These are phyloP conservation scores for Pythium graminicola DNA, from an alignment of 352 stramenopile genomes.

Conservation along the genomic window DNA sequence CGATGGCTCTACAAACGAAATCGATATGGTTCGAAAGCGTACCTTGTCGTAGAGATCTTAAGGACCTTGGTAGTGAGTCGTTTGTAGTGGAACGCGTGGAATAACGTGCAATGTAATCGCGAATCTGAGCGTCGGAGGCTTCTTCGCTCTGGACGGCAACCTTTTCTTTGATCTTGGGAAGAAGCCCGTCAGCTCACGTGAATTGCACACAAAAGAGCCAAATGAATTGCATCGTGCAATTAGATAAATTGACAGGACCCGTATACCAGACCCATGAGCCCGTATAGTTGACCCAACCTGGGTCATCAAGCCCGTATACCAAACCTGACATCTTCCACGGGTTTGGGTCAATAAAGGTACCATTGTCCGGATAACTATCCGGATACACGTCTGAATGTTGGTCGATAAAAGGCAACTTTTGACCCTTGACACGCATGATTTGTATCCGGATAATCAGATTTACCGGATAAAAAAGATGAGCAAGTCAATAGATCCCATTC, in stretches of 20 bases:
- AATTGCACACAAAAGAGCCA: conserved; percentile 20
- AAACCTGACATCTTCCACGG: conserved; percentile 10
- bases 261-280: conserved; percentile 27
- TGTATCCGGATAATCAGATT: conserved; percentile 9
- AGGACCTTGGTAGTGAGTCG: neutral
- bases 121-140: conserved; percentile 5
- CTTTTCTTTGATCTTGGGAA: conserved; percentile 26
- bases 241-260: conserved; percentile 25
- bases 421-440: conserved; percentile 19
- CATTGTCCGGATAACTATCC: conserved; percentile 26
- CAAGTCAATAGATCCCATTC: too few relatives aligned
- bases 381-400: conserved; percentile 25
- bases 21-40: conserved; percentile 3
- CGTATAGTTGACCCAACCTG: conserved; percentile 24
- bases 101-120: neutral
- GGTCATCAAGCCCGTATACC: conserved; percentile 19
- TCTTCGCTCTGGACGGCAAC: conserved; percentile 17
- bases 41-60: conserved; percentile 2
- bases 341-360: conserved; percentile 17
- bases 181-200: conserved; percentile 21
- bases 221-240: conserved; percentile 30
- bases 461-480: conserved; percentile 3
- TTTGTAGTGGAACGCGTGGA: neutral
- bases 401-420: conserved; percentile 21
- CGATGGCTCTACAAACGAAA: neutral